Conservation (phyloP, 257 asterid genomes). For the Lycium barbarum region DNA sequence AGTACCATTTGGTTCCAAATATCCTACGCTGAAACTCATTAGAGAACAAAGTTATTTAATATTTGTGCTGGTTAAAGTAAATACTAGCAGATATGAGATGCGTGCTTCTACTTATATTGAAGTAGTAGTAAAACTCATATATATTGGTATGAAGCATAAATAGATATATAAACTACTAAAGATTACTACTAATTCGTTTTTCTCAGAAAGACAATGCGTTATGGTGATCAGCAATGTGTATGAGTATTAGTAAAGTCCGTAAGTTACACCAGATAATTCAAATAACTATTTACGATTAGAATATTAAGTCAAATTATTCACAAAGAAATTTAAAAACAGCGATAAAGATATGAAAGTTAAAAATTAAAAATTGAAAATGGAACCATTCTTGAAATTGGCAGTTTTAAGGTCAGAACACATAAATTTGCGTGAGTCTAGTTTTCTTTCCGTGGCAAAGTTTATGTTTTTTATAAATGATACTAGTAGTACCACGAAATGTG, state of each 20-base stretch:
- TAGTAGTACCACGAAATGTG: not conserved
- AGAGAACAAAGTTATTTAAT: not conserved
- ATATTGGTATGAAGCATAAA: too few relatives aligned
- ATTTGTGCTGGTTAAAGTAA: not conserved
- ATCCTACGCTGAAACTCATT: not conserved
- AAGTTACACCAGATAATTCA: not conserved
- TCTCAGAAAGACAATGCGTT: not conserved
- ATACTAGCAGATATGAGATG: too few relatives aligned
- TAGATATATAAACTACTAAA: too few relatives aligned
- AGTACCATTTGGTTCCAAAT: not conserved
- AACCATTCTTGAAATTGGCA: not conserved
- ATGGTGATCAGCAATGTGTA: too few relatives aligned
- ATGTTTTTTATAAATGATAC: not conserved
- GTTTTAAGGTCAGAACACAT: not conserved
- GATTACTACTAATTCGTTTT: too few relatives aligned
- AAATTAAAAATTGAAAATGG: not conserved
- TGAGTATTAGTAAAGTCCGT: too few relatives aligned
- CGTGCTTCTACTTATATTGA: too few relatives aligned
- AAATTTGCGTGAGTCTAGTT: not conserved
- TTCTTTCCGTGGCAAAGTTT: not conserved
- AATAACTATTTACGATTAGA: not conserved
- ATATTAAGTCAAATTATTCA: not conserved
- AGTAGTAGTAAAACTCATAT: too few relatives aligned
- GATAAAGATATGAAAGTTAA: too few relatives aligned
- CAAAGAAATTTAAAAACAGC: not conserved